phyloP scores from a whole-genome alignment of 495 filamentous ascomycete genomes.

The Aspergillus mulundensis region DNA sequence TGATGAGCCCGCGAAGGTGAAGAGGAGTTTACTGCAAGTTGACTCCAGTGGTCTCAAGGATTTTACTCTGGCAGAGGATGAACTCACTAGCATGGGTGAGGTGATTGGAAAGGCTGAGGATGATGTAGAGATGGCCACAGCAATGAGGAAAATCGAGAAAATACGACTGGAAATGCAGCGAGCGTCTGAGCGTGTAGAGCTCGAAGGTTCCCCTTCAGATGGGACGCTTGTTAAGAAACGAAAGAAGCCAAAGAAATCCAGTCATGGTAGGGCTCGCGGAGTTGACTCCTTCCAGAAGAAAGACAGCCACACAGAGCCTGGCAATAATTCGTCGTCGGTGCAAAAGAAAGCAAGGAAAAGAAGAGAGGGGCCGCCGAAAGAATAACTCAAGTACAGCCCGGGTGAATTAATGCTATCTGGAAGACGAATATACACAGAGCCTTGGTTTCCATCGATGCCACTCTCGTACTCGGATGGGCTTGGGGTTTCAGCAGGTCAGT shows the following conservation, averaged over 20 bases:
- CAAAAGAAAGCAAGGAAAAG: constrained; percentile 4
- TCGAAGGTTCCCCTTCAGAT: constrained; percentile 64
- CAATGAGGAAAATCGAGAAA: constrained; percentile 80
- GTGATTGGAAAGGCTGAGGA: constrained; percentile 45
- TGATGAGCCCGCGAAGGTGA: constrained; percentile 35
- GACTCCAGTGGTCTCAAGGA: constrained; percentile 74
- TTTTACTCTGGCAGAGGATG: constrained; percentile 50
- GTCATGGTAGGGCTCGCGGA: neutral
- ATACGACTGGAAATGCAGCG: constrained; percentile 87
- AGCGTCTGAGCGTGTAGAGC: constrained; percentile 75
- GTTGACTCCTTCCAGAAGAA: neutral
- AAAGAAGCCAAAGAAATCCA: constrained; percentile 45
- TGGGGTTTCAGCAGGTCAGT: neutral
- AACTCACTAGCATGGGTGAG: constrained; percentile 1
- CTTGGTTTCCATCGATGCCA: neutral
- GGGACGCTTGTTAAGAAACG: constrained; percentile 76
- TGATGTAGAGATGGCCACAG: constrained; percentile 78
- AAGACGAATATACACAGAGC: neutral
- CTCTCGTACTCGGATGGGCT: neutral
- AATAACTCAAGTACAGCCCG: neutral
- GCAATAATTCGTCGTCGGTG: neutral
- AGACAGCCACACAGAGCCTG: neutral
- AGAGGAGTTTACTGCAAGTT: constrained; percentile 67
- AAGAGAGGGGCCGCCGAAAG: neutral
- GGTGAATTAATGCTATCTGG: neutral